Percentiles rank a stretch among this genome's conserved stretches.
These are phyloP conservation scores for Lipomyces oligophaga DNA, from an alignment of 805 yeast species.

Conservation along the genomic window DNA sequence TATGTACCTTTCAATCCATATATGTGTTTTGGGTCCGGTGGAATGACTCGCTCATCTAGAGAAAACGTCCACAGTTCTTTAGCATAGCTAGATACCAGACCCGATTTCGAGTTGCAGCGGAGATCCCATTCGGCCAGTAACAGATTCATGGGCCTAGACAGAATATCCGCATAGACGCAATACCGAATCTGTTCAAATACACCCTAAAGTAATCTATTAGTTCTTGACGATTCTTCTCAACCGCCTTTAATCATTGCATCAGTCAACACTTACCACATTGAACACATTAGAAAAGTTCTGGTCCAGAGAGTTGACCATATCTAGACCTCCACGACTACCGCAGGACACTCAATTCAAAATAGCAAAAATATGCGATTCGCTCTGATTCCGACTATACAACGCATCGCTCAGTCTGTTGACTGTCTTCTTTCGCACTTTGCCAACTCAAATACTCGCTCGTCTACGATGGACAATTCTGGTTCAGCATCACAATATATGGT, in stretches of 20 bases:
- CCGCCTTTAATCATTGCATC: not conserved
- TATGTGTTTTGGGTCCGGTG: conserved; percentile 19
- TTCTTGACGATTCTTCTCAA: not conserved
- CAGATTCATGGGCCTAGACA: conserved; percentile 22
- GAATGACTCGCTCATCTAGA: conserved; percentile 9
- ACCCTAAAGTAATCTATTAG: conserved; percentile 7
- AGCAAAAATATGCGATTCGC: no score
- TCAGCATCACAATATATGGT: no score
- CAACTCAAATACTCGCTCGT: no score
- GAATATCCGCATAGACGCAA: conserved; percentile 25
- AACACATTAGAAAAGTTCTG: conserved; percentile 22
- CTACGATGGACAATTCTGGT: no score
- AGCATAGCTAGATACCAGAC: conserved; percentile 18
- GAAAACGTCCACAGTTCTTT: conserved; percentile 30
- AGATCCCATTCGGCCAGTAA: conserved; percentile 26
- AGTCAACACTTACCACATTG: conserved; percentile 21
- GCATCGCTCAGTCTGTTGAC: no score
- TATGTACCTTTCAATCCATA: conserved; percentile 24
- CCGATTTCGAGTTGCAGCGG: conserved; percentile 14
- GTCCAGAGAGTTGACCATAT: conserved; percentile 22
- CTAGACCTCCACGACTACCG: no score
- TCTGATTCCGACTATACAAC: no score
- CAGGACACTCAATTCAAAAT: no score
- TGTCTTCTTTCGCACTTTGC: no score
- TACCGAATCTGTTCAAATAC: conserved; percentile 24